A percentile compares a stretch with the other conserved stretches of the same genome.
These are phyloP conservation scores for Botryotinia calthae DNA, from an alignment of 2,329 filamentous ascomycete species.

Conservation along the genomic window DNA sequence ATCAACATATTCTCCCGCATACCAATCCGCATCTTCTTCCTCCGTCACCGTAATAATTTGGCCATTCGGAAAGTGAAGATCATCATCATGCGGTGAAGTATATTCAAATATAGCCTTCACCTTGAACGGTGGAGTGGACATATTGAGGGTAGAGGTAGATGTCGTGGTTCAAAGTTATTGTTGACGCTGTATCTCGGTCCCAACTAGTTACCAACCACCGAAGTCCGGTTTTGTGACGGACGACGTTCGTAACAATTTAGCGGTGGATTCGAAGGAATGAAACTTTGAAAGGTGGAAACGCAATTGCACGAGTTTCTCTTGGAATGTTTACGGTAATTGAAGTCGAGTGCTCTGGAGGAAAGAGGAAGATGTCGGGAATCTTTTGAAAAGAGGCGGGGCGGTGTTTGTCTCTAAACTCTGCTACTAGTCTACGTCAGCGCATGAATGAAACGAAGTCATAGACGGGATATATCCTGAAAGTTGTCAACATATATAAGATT, in stretches of 20 bases:
- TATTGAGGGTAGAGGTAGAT: constrained; percentile 42
- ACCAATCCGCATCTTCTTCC: constrained; percentile 92
- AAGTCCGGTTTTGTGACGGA: constrained; percentile 31
- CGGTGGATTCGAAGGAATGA: constrained; percentile 8
- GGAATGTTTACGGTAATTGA: constrained; percentile 18
- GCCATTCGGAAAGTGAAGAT: constrained; percentile 79
- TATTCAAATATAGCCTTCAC: constrained; percentile 98
- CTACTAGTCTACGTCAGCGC: constrained; percentile 39
- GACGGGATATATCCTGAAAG: constrained; percentile 8
- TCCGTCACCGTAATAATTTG: constrained; percentile 94
- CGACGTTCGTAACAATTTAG: constrained; percentile 12
- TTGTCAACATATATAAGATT: neutral
- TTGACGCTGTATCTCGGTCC: constrained; percentile 19
- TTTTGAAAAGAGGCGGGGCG: constrained; percentile 30
- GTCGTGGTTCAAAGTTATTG: constrained; percentile 7
- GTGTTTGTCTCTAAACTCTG: constrained; percentile 33
- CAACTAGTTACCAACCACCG: constrained; percentile 18
- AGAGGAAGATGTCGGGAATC: constrained; percentile 20
- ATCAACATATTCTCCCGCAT: constrained; percentile 82
- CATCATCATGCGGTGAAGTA: constrained; percentile 87
- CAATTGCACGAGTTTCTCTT: constrained; percentile 9
- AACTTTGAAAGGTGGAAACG: neutral
- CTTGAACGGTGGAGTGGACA: constrained; percentile 75
- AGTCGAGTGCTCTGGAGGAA: constrained; percentile 18
- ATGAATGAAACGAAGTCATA: constrained; percentile 28